A percentile compares a stretch with the other conserved stretches of the same genome.
These are phyloP conservation scores for Lodderomyces parapsilosis DNA, from an alignment of 1,139 yeast species.

Conservation along the genomic window DNA sequence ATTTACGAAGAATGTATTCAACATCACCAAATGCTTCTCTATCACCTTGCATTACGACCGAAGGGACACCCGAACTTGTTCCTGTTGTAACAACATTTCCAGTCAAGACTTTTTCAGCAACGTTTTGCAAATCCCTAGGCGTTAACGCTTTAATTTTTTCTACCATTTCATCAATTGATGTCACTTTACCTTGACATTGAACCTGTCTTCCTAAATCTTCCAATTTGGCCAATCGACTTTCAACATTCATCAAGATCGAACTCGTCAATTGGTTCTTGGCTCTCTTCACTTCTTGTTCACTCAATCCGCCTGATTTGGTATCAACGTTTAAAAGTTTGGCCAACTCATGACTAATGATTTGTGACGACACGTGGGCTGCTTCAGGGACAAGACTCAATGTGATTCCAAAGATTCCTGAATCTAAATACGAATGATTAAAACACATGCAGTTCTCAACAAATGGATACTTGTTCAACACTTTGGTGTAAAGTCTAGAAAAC, in stretches of 20 bases:
- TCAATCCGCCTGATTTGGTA: conserved; percentile 58
- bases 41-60: conserved; percentile 87
- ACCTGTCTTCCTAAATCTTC: conserved; percentile 96
- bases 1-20: conserved; percentile 58
- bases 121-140: conserved; percentile 64
- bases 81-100: conserved; percentile 56
- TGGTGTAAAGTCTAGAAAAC: conserved; percentile 91
- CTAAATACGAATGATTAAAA: conserved; percentile 87
- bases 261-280: conserved; percentile 91
- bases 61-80: conserved; percentile 62
- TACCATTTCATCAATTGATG: conserved; percentile 85
- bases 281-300: conserved; percentile 71
- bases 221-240: conserved; percentile 83
- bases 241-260: conserved; percentile 90
- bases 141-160: conserved; percentile 67
- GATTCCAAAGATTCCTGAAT: conserved; percentile 89
- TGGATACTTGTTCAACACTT: conserved; percentile 88
- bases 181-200: conserved; percentile 74
- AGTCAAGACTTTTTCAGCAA: conserved; percentile 75
- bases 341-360: conserved; percentile 76
- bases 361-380: conserved; percentile 81
- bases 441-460: conserved; percentile 87
- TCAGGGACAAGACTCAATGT: conserved; percentile 82
- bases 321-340: conserved; percentile 56
- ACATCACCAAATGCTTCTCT: conserved; percentile 86